These are phyloP conservation scores for Hymenoscyphus albidus DNA, from an alignment of 2,329 filamentous ascomycete genomes.

Conservation along the genomic window DNA sequence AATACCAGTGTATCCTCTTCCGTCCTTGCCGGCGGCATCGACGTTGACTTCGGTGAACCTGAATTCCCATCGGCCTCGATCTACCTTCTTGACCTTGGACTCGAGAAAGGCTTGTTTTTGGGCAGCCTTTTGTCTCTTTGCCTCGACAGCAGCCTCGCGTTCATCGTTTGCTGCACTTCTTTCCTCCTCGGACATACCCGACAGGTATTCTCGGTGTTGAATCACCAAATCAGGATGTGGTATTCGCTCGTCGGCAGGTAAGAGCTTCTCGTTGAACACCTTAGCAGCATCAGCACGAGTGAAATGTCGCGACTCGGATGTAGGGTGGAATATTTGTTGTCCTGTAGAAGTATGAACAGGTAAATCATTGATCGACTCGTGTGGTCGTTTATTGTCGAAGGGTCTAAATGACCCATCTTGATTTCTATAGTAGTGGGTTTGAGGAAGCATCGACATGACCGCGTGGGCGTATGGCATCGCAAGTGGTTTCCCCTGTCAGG, in stretches of 20 bases:
- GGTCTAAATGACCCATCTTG: constrained; percentile 44
- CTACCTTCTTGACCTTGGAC: constrained; percentile 42
- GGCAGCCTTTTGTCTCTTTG: constrained; percentile 41
- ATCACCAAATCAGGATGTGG: constrained; percentile 59
- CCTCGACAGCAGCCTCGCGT: constrained; percentile 39
- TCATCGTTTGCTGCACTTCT: constrained; percentile 29
- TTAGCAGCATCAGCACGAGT: constrained; percentile 63
- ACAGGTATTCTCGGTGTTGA: constrained; percentile 47
- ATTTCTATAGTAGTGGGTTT: constrained; percentile 55
- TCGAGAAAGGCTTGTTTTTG: constrained; percentile 36
- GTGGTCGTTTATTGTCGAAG: constrained; percentile 45
- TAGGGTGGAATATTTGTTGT: constrained; percentile 62
- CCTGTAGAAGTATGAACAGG: constrained; percentile 58
- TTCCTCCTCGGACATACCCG: constrained; percentile 38
- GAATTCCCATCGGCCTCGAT: constrained; percentile 54
- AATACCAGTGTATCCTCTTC: constrained; percentile 48
- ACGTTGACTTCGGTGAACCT: constrained; percentile 57
- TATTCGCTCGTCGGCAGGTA: constrained; percentile 57
- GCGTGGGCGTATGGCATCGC: constrained; percentile 74
- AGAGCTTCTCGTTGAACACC: constrained; percentile 57
- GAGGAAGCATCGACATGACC: constrained; percentile 75
- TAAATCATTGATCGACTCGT: constrained; percentile 63
- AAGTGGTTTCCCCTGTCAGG: constrained; percentile 65
- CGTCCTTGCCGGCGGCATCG: constrained; percentile 52
- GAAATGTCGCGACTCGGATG: constrained; percentile 59